Evolutionary conservation across 306 rosid genomes (phyloP).

Genomic region (Luffa aegyptiaca): DNA sequence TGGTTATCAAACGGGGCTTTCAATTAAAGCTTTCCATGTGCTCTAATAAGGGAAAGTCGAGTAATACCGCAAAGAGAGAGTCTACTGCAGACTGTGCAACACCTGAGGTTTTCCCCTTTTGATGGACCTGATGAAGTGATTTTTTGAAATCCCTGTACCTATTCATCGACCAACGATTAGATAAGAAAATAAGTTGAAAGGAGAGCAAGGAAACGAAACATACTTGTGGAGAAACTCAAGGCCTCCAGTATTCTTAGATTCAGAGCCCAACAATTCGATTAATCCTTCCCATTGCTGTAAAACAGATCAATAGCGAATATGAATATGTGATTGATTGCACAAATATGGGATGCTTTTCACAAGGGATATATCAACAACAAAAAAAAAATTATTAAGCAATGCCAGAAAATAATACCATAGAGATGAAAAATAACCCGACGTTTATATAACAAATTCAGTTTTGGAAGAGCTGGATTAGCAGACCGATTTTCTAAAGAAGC

Average conservation of each 20-base stretch:
- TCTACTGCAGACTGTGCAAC: constrained; percentile 70
- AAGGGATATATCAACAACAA: neutral
- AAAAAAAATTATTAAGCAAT: neutral
- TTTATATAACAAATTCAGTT: neutral
- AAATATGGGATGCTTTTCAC: neutral
- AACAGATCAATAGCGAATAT: neutral
- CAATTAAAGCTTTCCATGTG: neutral
- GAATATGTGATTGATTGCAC: neutral
- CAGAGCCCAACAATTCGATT: constrained; percentile 87
- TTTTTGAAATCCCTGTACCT: constrained; percentile 92
- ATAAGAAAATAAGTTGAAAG: constrained; percentile 3
- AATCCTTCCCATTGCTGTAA: constrained; percentile 94
- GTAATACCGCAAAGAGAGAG: constrained; percentile 57
- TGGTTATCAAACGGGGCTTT: too few species aligned
- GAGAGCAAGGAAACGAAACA: neutral
- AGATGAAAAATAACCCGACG: neutral
- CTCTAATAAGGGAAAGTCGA: neutral
- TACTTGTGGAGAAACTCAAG: constrained; percentile 92
- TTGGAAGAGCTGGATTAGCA: neutral
- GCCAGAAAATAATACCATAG: neutral
- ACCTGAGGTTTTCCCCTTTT: constrained; percentile 44
- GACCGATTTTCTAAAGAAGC: neutral
- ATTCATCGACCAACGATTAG: constrained; percentile 15
- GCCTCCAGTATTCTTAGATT: constrained; percentile 80
- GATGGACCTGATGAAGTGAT: constrained; percentile 57